A percentile compares a stretch with the other conserved stretches of the same genome.
These are phyloP conservation scores for Tuber umbilicatum DNA, from an alignment of 495 filamentous ascomycete species.

Conservation along the genomic window DNA sequence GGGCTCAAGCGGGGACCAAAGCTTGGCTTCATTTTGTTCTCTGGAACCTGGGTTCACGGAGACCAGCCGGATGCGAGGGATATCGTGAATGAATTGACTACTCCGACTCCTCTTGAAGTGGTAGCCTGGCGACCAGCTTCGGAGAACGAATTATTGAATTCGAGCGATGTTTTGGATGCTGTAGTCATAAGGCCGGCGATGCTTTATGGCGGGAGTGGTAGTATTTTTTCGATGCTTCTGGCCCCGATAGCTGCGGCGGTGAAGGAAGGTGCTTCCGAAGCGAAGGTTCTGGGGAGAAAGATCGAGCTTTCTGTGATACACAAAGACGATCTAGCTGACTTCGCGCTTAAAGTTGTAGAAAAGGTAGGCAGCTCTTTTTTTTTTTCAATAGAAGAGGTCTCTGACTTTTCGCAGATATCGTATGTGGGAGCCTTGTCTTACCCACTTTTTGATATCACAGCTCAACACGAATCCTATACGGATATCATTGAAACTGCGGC, in stretches of 20 bases:
- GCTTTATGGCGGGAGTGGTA: slow-evolving; percentile 5
- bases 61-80: neutral
- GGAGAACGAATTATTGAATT: slow-evolving; percentile 5
- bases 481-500: neutral
- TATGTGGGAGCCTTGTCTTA: slow-evolving; percentile 1
- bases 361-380: neutral
- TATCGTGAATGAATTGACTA: slow-evolving; percentile 5
- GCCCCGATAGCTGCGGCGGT: neutral
- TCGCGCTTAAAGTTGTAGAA: slow-evolving; percentile 8
- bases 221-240: neutral
- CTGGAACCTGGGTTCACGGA: slow-evolving; percentile 12
- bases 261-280: neutral
- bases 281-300: slow-evolving; percentile 3
- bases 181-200: slow-evolving; percentile 3
- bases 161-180: slow-evolving; percentile 8
- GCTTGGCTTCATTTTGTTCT: slow-evolving; percentile 3
- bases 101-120: neutral
- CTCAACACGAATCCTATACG: slow-evolving; percentile 9
- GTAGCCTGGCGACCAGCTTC: slow-evolving; percentile 6
- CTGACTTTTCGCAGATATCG: neutral
- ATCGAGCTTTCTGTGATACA: slow-evolving; percentile 6
- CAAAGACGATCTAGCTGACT: slow-evolving; percentile 10
- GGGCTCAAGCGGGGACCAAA: slow-evolving; percentile 6
- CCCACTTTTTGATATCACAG: slow-evolving; percentile 6
- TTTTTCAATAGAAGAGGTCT: neutral